Evolutionary conservation across 768 basidiomycete genomes (phyloP), one percentile per base, ranked within the genome.

Genomic region (Kwoniella sp.): DNA sequence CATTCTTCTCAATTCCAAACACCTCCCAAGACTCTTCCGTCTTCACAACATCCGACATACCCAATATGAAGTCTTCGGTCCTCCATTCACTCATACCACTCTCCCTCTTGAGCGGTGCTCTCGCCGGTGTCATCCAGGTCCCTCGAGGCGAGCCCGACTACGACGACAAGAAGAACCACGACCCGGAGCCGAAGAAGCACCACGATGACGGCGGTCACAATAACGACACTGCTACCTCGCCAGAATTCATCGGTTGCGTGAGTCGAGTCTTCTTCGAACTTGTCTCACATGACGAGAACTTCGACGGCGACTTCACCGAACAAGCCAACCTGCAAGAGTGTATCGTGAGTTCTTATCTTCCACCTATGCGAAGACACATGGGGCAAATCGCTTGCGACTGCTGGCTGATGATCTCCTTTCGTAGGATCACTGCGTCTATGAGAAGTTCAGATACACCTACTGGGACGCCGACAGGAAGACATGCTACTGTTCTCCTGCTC

Each of bases 201-300:
- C 29, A 58, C 45, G 31, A 60, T 22, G 23, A 52, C 23, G 29
- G 34, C 50, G 41, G 17, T 45, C 17, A 9, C 20, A n/a, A 52
- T 28, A 1, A 48, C 47, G 11, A 29, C 38, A 29, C 7, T 15
- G 55, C 30, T 15, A 25, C 22, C n/a, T 60, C 58, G 20, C 58
- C 58, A 23, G 29, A 60, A 37, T 60, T 60, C 58, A 60, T 60
- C 58, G 58, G 58, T 37, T 60, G 58, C 22, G 58, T 60, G 30
- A 60, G 58, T 52, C 58, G 48, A 60, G 51, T 31, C 47, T 60
- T 60, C 58, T 60, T 60, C 58, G 51, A 60, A 47, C 58, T 60
- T 4, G 58, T 60, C 22, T 60, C 58, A 34, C 30, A 30, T 25
- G 58, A 60, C 38, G 48, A 52, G 20, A 60, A 60, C 28, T 60